Evolutionary conservation across 2,329 filamentous ascomycete species (phyloP).

Genomic region (Dothistroma pini): DNA sequence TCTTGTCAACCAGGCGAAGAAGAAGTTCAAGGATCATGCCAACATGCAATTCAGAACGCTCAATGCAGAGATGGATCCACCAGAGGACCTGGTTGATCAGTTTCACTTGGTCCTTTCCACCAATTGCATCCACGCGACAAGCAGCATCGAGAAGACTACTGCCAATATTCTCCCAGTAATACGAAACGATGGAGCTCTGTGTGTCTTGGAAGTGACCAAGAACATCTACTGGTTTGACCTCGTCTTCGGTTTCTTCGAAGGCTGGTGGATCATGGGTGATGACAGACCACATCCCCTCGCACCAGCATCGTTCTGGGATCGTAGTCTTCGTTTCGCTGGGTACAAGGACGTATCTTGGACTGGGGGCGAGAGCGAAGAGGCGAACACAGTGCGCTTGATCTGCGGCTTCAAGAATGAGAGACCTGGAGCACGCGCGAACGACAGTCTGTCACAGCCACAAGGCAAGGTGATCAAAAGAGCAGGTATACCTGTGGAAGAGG

Average conservation of each 20-base stretch:
- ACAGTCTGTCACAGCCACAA: no score
- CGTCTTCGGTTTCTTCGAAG: conserved; percentile 37
- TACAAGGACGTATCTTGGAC: conserved; percentile 38
- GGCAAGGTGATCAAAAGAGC: no score
- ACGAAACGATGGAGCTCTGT: background rate
- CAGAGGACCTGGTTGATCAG: conserved; percentile 18
- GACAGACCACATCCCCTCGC: conserved; percentile 34
- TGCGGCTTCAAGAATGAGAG: background rate
- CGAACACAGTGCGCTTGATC: background rate
- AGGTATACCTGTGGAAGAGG: no score
- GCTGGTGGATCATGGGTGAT: conserved; percentile 42
- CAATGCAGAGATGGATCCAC: conserved; percentile 33
- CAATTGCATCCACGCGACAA: conserved; percentile 38
- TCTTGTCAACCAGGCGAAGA: conserved; percentile 26
- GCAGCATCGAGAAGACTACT: background rate
- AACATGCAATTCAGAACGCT: conserved; percentile 28
- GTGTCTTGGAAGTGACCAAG: background rate
- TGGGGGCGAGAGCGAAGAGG: conserved; percentile 22
- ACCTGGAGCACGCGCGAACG: no score
- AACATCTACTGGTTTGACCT: conserved; percentile 30
- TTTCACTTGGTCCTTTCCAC: conserved; percentile 37
- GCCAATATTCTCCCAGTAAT: background rate
- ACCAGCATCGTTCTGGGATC: conserved; percentile 16
- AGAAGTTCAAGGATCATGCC: conserved; percentile 14
- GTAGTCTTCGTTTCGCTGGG: conserved; percentile 29